A percentile compares a stretch with the other conserved stretches of the same genome.
Conservation (phyloP, 768 basidiomycete species). For the Asterophora lycoperdoides region DNA sequence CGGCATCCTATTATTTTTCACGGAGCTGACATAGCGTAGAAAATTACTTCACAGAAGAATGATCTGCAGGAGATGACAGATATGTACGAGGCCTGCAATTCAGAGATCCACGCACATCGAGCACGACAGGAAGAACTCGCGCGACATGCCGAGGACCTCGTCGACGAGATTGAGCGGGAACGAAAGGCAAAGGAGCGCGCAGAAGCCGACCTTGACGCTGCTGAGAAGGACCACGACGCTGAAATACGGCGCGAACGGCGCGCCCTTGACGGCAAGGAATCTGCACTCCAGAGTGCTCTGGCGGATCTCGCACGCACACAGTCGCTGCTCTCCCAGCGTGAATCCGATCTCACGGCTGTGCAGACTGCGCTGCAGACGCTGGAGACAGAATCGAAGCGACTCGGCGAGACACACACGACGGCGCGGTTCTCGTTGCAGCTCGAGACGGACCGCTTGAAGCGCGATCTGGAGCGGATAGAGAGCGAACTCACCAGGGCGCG, state of each 20-base stretch:
- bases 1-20: not conserved
- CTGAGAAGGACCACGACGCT: conserved; percentile 62
- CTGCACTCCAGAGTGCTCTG: conserved; percentile 58
- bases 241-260: conserved; percentile 57
- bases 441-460: conserved; percentile 80
- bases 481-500: conserved; percentile 71
- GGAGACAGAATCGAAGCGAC: conserved; percentile 72
- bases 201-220: conserved; percentile 49
- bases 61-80: conserved; percentile 65
- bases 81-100: conserved; percentile 57
- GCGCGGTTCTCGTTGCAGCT: conserved; percentile 85
- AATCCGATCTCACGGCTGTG: conserved; percentile 68
- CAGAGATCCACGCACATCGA: conserved; percentile 65
- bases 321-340: conserved; percentile 63
- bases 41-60: conserved; percentile 58
- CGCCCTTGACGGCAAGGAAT: conserved; percentile 64
- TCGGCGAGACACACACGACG: conserved; percentile 81
- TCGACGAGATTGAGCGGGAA: conserved; percentile 56
- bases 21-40: conserved; percentile 30
- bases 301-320: conserved; percentile 61
- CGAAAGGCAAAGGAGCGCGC: conserved; percentile 50
- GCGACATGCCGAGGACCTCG: conserved; percentile 67
- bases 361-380: conserved; percentile 66
- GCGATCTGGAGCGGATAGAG: conserved; percentile 79
- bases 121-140: conserved; percentile 76